A percentile compares a stretch with the other conserved stretches of the same genome.
phyloP scores from a whole-genome alignment of 208 protist species.

The Leishmania mexicana region DNA sequence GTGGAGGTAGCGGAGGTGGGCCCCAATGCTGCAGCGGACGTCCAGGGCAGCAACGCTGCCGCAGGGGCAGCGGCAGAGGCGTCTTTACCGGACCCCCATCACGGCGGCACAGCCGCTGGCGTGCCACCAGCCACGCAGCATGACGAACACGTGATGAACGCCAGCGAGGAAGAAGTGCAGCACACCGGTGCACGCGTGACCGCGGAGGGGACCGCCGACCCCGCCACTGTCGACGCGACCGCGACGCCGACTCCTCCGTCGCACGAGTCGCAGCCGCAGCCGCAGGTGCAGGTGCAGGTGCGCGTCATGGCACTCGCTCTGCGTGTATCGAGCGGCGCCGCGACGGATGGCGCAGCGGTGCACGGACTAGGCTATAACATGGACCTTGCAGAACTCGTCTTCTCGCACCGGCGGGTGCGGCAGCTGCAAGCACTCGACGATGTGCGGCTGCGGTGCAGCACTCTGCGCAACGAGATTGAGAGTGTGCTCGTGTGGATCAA shows the following conservation, averaged over 20 bases:
- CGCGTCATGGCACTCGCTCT: not conserved
- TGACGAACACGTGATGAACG: not conserved
- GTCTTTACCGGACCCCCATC: not conserved
- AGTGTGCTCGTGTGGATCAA: slow-evolving; percentile 52
- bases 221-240: not conserved
- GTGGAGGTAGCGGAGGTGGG: slow-evolving; percentile 20
- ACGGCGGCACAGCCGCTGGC: not conserved
- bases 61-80: not conserved
- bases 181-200: not conserved
- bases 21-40: not conserved
- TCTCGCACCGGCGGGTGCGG: slow-evolving; percentile 37
- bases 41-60: not conserved
- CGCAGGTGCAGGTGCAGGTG: not conserved
- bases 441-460: slow-evolving; percentile 43
- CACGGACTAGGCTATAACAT: slow-evolving; percentile 38
- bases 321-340: not conserved
- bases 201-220: not conserved
- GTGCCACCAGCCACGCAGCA: not conserved
- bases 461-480: slow-evolving; percentile 74
- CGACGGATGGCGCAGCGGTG: not conserved
- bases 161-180: not conserved
- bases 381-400: slow-evolving; percentile 28
- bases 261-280: not conserved
- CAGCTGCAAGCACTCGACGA: slow-evolving; percentile 56
- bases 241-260: not conserved